Evolutionary conservation across 805 yeast genomes (phyloP), one percentile per base, ranked within the genome.

Genomic region (Wickerhamia fluorescens): DNA sequence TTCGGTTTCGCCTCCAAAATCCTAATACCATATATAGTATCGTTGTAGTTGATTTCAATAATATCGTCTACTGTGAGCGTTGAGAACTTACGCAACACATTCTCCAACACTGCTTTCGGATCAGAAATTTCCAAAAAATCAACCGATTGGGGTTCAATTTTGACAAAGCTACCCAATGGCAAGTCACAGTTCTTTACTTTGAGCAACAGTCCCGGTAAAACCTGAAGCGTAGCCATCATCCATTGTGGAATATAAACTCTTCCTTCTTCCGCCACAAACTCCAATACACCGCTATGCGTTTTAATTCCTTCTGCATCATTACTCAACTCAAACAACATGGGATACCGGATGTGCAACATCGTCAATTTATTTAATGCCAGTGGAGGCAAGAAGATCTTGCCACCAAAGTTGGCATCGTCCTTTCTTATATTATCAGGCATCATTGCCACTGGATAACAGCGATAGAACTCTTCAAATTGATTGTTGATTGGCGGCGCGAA

Each of bases 181-280:
- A 92, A 66, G 51, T 86, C 94, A 15, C 86, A 75, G 27, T 76
- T 75, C 24, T 78, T 68, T 23, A 94, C 71, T 38, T 79, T 78
- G 11, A 92, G 61, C 35, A 92, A 61, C n/a, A 83, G 71, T 0
- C 97, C 97, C 0, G 95, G 83, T 28, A 71, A 70, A 6, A 83
- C 58, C 19, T 66, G 64, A 21, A 92, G 58, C 0, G 94, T 82
- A 25, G 61, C 69, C 82, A 92, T 73, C 88, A 92, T 88, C 99
- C 99, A 92, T 43, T 84, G 86, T 0, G 99, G 99, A 20, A 92
- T 47, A 51, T 92, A 92, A 2, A 75, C 92, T 33, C 98, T 68
- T 11, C 99, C 99, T 61, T 92, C 98, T 49, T 92, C 97, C 1
- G 98, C 96, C 11, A 84, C 81, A 53, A 92, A 92, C 58, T 92